A percentile compares a stretch with the other conserved stretches of the same genome.
These are phyloP conservation scores for Solanum okadae DNA, from an alignment of 257 asterid species.

Conservation along the genomic window DNA sequence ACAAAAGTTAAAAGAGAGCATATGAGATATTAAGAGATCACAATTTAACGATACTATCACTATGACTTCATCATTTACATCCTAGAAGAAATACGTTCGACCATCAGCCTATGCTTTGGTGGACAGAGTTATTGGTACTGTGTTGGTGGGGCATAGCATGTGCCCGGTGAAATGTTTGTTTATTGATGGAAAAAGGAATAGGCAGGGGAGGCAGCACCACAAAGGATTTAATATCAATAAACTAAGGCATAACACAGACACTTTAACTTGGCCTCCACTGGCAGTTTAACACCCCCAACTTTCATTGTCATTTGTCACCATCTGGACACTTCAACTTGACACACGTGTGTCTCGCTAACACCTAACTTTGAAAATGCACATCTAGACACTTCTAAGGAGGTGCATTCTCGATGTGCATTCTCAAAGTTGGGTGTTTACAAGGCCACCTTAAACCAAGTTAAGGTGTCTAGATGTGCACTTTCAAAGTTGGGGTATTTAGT, in stretches of 20 bases:
- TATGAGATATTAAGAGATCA: neutral
- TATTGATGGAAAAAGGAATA: neutral
- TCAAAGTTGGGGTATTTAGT: neutral
- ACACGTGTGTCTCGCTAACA: neutral
- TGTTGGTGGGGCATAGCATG: neutral
- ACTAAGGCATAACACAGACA: neutral
- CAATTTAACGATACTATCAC: neutral
- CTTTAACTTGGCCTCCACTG: neutral
- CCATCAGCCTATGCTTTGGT: neutral
- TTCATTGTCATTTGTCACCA: neutral
- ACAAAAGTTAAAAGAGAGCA: neutral
- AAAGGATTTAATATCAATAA: neutral
- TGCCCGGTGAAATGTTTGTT: neutral
- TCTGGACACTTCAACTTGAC: neutral
- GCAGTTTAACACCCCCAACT: neutral
- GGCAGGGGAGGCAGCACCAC: neutral
- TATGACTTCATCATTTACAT: neutral
- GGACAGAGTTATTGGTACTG: neutral
- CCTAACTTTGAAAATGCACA: neutral
- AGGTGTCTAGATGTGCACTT: neutral
- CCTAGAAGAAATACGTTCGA: neutral
- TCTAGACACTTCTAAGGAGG: neutral
- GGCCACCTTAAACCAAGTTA: neutral
- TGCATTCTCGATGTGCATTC: neutral
- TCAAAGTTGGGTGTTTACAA: neutral